Evolutionary conservation across 306 rosid genomes (phyloP), one percentile per base, ranked within the genome.

Genomic region (Acacia confusa): DNA sequence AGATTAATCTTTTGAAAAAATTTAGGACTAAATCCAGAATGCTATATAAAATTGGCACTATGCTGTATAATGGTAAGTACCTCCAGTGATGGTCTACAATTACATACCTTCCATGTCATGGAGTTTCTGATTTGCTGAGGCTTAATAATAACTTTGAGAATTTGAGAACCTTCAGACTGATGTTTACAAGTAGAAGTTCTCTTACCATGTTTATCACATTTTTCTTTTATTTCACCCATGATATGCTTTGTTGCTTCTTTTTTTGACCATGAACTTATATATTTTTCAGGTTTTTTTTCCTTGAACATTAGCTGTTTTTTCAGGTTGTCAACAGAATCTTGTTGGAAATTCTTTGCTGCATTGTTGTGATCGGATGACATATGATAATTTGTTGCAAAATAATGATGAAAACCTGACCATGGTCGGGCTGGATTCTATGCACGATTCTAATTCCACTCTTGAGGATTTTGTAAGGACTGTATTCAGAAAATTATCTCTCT

Each of bases 391-490:
- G 15, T 81, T 36, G 47, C 82, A 69, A 72, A 83, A 80, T 63
- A 38, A 70, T 82, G 80, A 50, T 78, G 88, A 79, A 76, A 86
- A 90, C 64, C 68, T 45, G 44, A 87, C 93, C 78, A 71, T 80
- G 92, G 83, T 95, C 58, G 89, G 87, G 48, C 74, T 95, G 87
- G 97, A 89, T 76, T 90, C 97, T 82, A 91, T 93, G 97, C 87
- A 86, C 82, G 91, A 86, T 69, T 95, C 97, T 67, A 95, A 93
- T 87, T 95, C 97, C 63, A 91, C 99, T 24, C 94, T 95, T 77
- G 99, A 90, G 83, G 99, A 95, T 88, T 95, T 95, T 87, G 97
- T 95, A 86, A 95, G 97, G 61, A 63, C 48, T 70, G 41, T 83
- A 44, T 55, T 70, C 1, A 44, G 47, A 73, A 68, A 74, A 40